Evolutionary conservation across 164 flowering plant genomes (phyloP), one percentile per base, ranked within the genome.

Genomic region (Piper longum): DNA sequence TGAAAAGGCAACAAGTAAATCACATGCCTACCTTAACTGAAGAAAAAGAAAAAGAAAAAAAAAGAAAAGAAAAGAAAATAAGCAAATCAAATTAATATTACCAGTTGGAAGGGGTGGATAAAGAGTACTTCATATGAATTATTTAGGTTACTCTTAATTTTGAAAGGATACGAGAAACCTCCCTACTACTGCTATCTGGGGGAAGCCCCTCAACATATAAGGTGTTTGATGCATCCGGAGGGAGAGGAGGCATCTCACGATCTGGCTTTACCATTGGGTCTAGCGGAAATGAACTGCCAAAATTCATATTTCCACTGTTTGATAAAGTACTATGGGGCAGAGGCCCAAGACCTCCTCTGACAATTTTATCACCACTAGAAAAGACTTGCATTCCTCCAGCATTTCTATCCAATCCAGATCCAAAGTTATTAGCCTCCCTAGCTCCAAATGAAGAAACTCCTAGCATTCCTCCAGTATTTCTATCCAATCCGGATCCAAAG

Each of bases 131-230:
- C 36, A 26, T 26, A 26, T 0, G 36, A 26, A 26, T 26, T 26
- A 26, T 26, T 26, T 26, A 26, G 36, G 36, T 26, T 26, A 26
- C 36, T 26, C 36, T 26, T 26, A 26, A 26, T 26, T 26, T 26
- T 26, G 36, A 66, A 73, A 82, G 89, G 95, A 87, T 87, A 85
- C 90, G 91, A 73, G 89, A 83, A 63, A 87, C 88, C 77, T 87
- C 88, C 42, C 95, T 78, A 67, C 61, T 69, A 26, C 83, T 74
- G 73, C 79, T 63, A 71, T 87, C 77, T 40, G 83, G 61, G 60
- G 91, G 86, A 67, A 85, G 83, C 36, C 95, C 91, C 64, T 87
- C 95, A 67, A 87, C 78, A 74, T 79, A 87, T 5, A 87, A 63
- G 58, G 95, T 87, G 61, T 59, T 81, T 43, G 88, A 77, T 69